phyloP scores from a whole-genome alignment of 1,284 basidiomycete species.

The Ceratobasidium sp. region DNA sequence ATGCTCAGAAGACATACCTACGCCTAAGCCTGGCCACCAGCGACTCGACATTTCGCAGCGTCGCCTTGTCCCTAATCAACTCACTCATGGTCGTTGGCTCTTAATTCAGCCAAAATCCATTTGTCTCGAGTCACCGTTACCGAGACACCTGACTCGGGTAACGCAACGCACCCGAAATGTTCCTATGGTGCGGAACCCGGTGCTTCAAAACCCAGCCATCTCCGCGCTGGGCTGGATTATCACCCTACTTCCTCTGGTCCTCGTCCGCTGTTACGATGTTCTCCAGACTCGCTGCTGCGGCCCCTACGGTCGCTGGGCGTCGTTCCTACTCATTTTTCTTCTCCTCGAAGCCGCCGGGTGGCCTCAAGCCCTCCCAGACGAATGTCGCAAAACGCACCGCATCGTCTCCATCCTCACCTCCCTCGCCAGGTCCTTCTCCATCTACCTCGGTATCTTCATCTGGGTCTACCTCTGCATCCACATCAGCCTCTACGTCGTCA shows the following conservation, averaged over 20 bases:
- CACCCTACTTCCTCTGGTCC: conserved; percentile 1
- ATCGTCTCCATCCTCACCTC: neutral
- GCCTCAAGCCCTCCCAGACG: conserved; percentile 9
- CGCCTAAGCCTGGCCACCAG: conserved; percentile 48
- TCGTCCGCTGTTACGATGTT: conserved; percentile 19
- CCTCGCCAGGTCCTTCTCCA: conserved; percentile 17
- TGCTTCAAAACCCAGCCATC: conserved; percentile 3
- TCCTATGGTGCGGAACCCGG: conserved; percentile 16
- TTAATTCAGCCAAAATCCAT: neutral
- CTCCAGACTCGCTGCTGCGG: conserved; percentile 25
- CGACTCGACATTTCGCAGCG: conserved; percentile 47
- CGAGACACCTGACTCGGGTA: neutral
- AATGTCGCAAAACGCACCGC: conserved; percentile 17
- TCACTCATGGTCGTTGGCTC: conserved; percentile 9
- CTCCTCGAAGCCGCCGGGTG: conserved; percentile 22
- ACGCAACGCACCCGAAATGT: conserved; percentile 2
- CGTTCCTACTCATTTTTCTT: conserved; percentile 28
- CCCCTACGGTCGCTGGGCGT: conserved; percentile 14
- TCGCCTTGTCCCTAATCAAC: conserved; percentile 46
- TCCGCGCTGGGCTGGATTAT: conserved; percentile 9
- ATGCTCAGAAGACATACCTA: conserved; percentile 44
- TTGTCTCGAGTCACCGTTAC: conserved; percentile 18
- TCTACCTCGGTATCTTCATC: neutral
- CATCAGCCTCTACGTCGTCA: conserved; percentile 15
- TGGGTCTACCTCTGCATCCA: neutral